phyloP scores from a whole-genome alignment of 139 green algal genomes.

The Tetradesmus lagerheimii region DNA sequence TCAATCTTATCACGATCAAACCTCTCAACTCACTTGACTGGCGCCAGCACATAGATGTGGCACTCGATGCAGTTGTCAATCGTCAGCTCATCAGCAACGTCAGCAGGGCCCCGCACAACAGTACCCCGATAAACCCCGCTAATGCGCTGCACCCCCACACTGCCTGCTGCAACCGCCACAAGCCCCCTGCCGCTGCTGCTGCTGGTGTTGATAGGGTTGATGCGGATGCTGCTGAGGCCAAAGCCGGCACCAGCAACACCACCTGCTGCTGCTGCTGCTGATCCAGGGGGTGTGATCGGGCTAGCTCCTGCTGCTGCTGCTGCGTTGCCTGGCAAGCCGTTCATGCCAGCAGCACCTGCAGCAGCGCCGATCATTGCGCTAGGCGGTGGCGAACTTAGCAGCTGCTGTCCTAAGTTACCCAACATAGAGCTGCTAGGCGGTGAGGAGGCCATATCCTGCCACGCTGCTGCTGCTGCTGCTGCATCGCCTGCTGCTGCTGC shows the following conservation, averaged over 20 bases:
- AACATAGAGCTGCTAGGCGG: slow-evolving; percentile 15
- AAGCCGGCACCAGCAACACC: background rate
- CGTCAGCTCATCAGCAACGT: slow-evolving; percentile 61
- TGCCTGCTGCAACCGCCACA: slow-evolving; percentile 15
- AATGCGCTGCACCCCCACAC: slow-evolving; percentile 62
- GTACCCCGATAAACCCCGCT: slow-evolving; percentile 79
- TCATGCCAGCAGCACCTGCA: slow-evolving; percentile 22
- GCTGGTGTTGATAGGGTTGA: slow-evolving; percentile 29
- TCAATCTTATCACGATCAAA: too few species aligned
- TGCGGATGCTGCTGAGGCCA: slow-evolving; percentile 15
- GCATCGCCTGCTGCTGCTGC: background rate
- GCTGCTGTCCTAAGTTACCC: background rate
- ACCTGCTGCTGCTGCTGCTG: slow-evolving; percentile 20
- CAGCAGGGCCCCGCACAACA: slow-evolving; percentile 83
- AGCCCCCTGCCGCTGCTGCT: slow-evolving; percentile 26
- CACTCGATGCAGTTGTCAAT: slow-evolving; percentile 90
- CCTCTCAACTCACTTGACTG: slow-evolving; percentile 74
- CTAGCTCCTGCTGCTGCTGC: slow-evolving; percentile 4
- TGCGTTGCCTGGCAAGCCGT: background rate
- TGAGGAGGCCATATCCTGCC: background rate
- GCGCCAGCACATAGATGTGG: slow-evolving; percentile 88
- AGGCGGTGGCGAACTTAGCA: background rate
- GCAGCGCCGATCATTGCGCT: slow-evolving; percentile 18
- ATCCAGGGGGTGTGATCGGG: background rate
- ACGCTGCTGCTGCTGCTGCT: slow-evolving; percentile 22